Evolutionary conservation across 192 early-diverging fungal species (phyloP), one percentile per base, ranked within the genome.

Genomic region (Chytriomyces confervae): DNA sequence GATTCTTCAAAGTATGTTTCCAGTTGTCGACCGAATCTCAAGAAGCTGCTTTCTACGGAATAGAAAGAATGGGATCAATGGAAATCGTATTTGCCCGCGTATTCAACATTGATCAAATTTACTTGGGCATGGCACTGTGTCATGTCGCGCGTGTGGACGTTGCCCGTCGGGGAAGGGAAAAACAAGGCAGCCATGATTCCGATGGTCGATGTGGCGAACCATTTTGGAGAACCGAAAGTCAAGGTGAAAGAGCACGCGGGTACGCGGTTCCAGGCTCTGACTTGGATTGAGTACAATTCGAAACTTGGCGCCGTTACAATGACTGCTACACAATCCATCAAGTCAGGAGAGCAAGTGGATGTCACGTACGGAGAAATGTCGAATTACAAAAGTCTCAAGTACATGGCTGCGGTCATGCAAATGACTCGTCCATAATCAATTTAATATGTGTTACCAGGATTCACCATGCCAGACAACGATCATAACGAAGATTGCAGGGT

Each of bases 181-280:
- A 73, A 73, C 61, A 48, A 61, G 45, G 72, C 72, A n/a, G 72
- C 62, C 60, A 13, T 69, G 43, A 70, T 70, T 43, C 69, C 69
- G 20, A 70, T 62, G 72, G 72, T 73, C 44, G 72, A 73, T 43
- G 72, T 73, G 9, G 72, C 72, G 27, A 73, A 73, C 61, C 72
- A 73, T 24, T 62, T 44, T 61, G 72, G 72, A 20, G 47, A 73
- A 6, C 72, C 72, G 7, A 73, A 73, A 62, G 72, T 73, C 2
- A 73, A 73, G 29, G 29, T 64, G 36, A 36, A 20, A 57, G 16
- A 57, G 13, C 53, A 1, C 53, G 13, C 53, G 36, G 36, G 36
- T 5, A 5, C 20, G 53, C 2, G 20, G 1, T n/a, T 20, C 53
- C 53, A 57, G 16, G 5, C 53, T 13, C 13, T n/a, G 13, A 20